Conservation (phyloP, 2,329 filamentous ascomycete genomes). For the Diplodia corticola region DNA sequence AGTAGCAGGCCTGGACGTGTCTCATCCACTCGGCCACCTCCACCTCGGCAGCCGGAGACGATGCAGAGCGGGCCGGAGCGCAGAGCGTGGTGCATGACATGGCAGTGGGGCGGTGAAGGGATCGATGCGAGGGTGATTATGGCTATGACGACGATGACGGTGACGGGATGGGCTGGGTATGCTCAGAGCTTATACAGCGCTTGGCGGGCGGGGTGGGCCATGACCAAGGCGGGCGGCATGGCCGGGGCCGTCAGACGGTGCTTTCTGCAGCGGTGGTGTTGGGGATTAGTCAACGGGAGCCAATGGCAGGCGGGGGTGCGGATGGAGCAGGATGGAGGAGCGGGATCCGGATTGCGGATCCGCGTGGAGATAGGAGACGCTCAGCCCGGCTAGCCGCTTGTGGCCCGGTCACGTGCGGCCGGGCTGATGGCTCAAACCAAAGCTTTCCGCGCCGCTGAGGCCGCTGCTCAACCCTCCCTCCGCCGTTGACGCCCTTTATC, state of each 20-base stretch:
- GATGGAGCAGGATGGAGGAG: too few relatives aligned
- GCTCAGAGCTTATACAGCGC: background rate
- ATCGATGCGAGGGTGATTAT: background rate
- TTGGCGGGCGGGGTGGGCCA: background rate
- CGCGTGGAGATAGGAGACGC: background rate
- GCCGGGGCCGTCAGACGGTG: background rate
- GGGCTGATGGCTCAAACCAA: conserved; percentile 12
- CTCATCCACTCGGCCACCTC: too few relatives aligned
- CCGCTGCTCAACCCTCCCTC: conserved; percentile 8
- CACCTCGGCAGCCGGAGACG: conserved; percentile 3
- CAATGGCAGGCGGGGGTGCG: background rate
- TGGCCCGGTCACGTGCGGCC: background rate
- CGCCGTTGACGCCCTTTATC: conserved; percentile 14
- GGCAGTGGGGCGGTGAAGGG: conserved; percentile 3
- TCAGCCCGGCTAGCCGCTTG: background rate
- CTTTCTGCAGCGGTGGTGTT: background rate
- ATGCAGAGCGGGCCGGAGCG: background rate
- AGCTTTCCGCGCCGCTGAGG: conserved; percentile 13
- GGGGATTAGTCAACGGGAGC: background rate
- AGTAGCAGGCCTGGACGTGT: conserved; percentile 21
- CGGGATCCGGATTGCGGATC: conserved; percentile 10
- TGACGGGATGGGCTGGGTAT: background rate
- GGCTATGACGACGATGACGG: background rate
- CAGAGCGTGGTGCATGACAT: conserved; percentile 17
- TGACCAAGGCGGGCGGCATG: background rate